Evolutionary conservation across 306 rosid genomes (phyloP), one percentile per base, ranked within the genome.

Genomic region (Rosa multiflora): DNA sequence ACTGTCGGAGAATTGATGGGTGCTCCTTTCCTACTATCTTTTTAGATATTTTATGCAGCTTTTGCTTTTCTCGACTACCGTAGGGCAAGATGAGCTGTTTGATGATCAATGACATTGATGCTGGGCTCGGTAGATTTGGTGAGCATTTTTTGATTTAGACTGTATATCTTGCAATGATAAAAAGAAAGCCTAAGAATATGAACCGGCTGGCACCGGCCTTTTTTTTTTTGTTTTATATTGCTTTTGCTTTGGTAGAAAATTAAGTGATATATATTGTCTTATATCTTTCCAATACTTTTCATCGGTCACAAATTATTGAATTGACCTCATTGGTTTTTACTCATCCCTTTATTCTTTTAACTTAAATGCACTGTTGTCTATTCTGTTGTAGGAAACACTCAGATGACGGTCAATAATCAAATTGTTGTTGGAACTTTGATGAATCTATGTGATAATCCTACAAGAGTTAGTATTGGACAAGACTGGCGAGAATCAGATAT

Each of bases 51-150:
- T 35, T 20, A 42, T 39, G 23, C 39, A 73, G n/a, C 79, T 70
- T 75, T 61, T 67, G 42, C 78, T 77, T 84, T 78, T 49, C 23
- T 79, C 75, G 39, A 72, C 75, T 76, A 75, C 52, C 76, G 32
- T 90, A 94, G 98, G 99, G 97, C 1, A 92, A 94, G 85, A 80
- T 92, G 97, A 94, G 99, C 88, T 94, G 99, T 81, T 88, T 94
- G 90, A 91, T 94, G 99, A 86, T 94, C 83, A 94, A 94, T 80
- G 99, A 94, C 83, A 86, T 94, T 82, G 99, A 94, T 82, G 97
- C 99, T 74, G 99, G 97, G 76, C 92, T 94, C 48, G 99, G 99
- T 78, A 92, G 99, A 92, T 94, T 88, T 76, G 97, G 98, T 94
- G 85, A 89, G 91, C 70, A 69, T 59, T 62, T 71, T 71, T 70